Evolutionary conservation across 1,139 yeast genomes (phyloP).

Genomic region (Petasospora fabianii): DNA sequence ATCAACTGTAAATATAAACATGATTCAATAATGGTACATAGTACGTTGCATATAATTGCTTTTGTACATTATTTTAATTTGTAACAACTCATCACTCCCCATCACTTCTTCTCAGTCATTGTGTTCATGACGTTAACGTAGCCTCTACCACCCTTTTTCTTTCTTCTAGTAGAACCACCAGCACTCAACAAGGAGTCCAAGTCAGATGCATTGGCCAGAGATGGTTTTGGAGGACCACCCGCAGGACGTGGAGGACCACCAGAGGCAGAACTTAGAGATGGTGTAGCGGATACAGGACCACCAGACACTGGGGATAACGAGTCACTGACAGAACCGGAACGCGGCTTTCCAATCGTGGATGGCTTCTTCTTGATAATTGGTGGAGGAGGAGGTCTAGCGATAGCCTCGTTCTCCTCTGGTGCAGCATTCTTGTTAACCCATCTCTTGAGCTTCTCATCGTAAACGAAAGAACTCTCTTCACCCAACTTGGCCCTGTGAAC

Average conservation of each 20-base stretch:
- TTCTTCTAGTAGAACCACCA: slow-evolving; percentile 39
- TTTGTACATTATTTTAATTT: not conserved
- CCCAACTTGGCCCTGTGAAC: slow-evolving; percentile 86
- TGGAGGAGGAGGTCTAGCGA: slow-evolving; percentile 78
- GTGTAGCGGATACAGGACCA: slow-evolving; percentile 8
- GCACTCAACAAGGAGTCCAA: slow-evolving; percentile 61
- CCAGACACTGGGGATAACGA: not conserved
- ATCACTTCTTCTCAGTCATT: slow-evolving; percentile 10
- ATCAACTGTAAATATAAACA: not conserved
- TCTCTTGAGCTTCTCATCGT: slow-evolving; percentile 78
- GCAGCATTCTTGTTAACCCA: slow-evolving; percentile 80
- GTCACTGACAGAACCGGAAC: slow-evolving; percentile 28
- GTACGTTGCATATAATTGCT: too few species aligned
- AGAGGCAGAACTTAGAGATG: slow-evolving; percentile 3
- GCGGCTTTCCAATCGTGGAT: slow-evolving; percentile 35
- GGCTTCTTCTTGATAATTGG: slow-evolving; percentile 40
- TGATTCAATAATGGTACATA: too few species aligned
- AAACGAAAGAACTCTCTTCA: slow-evolving; percentile 67
- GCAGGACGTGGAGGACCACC: slow-evolving; percentile 13
- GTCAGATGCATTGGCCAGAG: slow-evolving; percentile 31
- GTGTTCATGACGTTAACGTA: slow-evolving; percentile 69
- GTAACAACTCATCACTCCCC: not conserved
- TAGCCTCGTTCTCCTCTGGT: slow-evolving; percentile 61
- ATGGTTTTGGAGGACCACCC: slow-evolving; percentile 23
- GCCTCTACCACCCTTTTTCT: slow-evolving; percentile 60